Conservation (phyloP, 768 basidiomycete genomes). For the Dictyophora rubrovolvata region DNA sequence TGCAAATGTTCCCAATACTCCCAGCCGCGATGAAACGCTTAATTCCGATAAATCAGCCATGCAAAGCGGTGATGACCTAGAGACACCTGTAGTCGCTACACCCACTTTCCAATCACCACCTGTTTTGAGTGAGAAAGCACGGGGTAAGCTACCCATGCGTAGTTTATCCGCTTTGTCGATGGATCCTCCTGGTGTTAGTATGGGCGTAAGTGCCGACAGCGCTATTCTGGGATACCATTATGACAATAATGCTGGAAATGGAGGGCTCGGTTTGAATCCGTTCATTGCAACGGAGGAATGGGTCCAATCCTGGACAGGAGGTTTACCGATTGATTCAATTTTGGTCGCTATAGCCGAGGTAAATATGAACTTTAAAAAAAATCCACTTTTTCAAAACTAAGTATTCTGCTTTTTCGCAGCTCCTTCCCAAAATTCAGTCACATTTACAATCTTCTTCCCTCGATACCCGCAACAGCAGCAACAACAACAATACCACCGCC, state of each 20-base stretch:
- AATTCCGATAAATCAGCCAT: conserved; percentile 20
- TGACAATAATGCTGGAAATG: conserved; percentile 17
- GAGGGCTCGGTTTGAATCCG: conserved; percentile 75
- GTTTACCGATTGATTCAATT: not conserved
- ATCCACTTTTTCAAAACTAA: not conserved
- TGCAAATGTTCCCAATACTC: conserved; percentile 21
- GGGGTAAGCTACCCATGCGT: conserved; percentile 84
- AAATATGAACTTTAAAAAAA: not conserved
- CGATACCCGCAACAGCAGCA: conserved; percentile 46
- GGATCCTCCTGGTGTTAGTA: conserved; percentile 9
- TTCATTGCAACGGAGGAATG: conserved; percentile 97
- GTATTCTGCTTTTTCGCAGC: conserved; percentile 42
- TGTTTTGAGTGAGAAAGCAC: conserved; percentile 54
- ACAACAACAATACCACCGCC: conserved; percentile 51
- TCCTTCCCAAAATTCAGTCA: conserved; percentile 72
- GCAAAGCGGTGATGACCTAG: not conserved
- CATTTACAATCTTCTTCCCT: conserved; percentile 18
- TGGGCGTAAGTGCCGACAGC: conserved; percentile 12
- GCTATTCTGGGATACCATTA: conserved; percentile 2
- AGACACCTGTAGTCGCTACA: not conserved
- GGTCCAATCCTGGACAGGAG: conserved; percentile 35
- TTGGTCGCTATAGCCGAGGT: conserved; percentile 1
- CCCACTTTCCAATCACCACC: not conserved
- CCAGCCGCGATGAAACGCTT: conserved; percentile 20
- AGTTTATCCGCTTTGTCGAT: conserved; percentile 6